Percentiles rank a stretch among this genome's conserved stretches.
Evolutionary conservation across 1,284 basidiomycete species (phyloP).

Genomic region (Malassezia restricta): DNA sequence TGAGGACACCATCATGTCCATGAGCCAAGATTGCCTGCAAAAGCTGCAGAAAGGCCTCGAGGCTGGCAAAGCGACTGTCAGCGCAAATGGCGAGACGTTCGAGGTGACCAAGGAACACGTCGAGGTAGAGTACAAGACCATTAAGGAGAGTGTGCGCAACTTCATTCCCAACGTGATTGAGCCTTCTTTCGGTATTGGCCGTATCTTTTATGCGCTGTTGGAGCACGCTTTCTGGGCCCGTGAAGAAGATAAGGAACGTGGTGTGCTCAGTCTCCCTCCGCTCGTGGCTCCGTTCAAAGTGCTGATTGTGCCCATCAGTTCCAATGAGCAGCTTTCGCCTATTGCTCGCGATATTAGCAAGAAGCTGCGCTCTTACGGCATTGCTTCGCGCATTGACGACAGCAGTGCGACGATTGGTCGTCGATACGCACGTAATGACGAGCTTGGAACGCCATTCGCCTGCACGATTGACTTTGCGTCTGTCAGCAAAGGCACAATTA

Average conservation of each 20-base stretch:
- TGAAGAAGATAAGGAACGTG: slow-evolving; percentile 55
- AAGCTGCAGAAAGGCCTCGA: slow-evolving; percentile 63
- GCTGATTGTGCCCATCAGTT: slow-evolving; percentile 86
- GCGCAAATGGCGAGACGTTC: slow-evolving; percentile 57
- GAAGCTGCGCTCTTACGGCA: slow-evolving; percentile 72
- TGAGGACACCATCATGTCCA: slow-evolving; percentile 58
- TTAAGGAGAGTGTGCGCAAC: slow-evolving; percentile 87
- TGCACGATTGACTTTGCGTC: slow-evolving; percentile 95
- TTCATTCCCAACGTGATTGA: slow-evolving; percentile 96
- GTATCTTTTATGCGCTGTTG: slow-evolving; percentile 83
- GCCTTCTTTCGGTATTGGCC: slow-evolving; percentile 93
- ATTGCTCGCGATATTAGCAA: slow-evolving; percentile 75
- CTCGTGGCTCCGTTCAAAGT: slow-evolving; percentile 92
- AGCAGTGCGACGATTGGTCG: slow-evolving; percentile 89
- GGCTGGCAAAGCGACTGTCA: slow-evolving; percentile 49
- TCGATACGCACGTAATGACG: slow-evolving; percentile 94
- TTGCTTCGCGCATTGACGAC: slow-evolving; percentile 87
- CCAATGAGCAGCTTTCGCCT: slow-evolving; percentile 70
- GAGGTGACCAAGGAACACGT: slow-evolving; percentile 64
- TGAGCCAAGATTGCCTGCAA: slow-evolving; percentile 61
- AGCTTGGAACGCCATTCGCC: slow-evolving; percentile 92
- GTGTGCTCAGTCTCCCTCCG: slow-evolving; percentile 72
- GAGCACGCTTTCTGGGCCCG: slow-evolving; percentile 95
- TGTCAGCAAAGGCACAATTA: slow-evolving; percentile 52
- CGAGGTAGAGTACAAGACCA: slow-evolving; percentile 68